Conservation (phyloP, 148 eudicot genomes). For the Pouteria glomerata region DNA sequence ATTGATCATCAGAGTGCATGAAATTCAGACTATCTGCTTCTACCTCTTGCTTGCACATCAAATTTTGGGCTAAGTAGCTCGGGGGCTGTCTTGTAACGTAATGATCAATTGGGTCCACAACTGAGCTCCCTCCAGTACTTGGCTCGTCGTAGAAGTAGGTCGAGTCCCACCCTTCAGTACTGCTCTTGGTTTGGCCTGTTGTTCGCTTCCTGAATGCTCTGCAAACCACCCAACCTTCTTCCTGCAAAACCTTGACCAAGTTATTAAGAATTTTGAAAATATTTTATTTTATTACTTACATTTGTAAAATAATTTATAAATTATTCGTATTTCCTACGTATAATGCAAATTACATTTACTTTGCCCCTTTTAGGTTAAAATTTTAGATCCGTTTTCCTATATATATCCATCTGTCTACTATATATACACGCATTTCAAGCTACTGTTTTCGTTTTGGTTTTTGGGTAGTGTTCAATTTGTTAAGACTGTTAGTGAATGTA, state of each 20-base stretch:
- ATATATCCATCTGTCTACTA: too few species aligned
- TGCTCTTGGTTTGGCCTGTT: conserved; percentile 25
- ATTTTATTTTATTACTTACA: too few species aligned
- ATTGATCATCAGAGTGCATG: conserved; percentile 48
- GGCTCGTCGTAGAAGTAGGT: conserved; percentile 32
- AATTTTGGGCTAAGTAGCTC: conserved; percentile 26
- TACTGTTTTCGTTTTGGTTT: background rate
- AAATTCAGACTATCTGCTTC: conserved; percentile 37
- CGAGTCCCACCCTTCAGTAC: conserved; percentile 35
- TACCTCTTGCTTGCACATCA: conserved; percentile 66
- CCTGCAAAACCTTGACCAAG: conserved; percentile 24
- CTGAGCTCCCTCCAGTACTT: conserved; percentile 32
- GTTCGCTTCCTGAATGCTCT: conserved; percentile 53
- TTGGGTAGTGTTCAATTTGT: background rate
- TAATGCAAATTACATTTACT: too few species aligned
- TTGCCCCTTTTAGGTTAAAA: too few species aligned
- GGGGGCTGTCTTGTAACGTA: conserved; percentile 23
- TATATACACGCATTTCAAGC: background rate
- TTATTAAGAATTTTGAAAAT: background rate
- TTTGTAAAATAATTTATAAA: too few species aligned
- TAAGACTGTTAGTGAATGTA: too few species aligned
- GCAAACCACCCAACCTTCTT: conserved; percentile 66
- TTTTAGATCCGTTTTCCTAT: too few species aligned
- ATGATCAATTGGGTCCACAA: conserved; percentile 34
- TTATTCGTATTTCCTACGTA: too few species aligned